Base-by-base conservation (phyloP, 495 filamentous ascomycete species). In the Aspergillus nidulans region DNA sequence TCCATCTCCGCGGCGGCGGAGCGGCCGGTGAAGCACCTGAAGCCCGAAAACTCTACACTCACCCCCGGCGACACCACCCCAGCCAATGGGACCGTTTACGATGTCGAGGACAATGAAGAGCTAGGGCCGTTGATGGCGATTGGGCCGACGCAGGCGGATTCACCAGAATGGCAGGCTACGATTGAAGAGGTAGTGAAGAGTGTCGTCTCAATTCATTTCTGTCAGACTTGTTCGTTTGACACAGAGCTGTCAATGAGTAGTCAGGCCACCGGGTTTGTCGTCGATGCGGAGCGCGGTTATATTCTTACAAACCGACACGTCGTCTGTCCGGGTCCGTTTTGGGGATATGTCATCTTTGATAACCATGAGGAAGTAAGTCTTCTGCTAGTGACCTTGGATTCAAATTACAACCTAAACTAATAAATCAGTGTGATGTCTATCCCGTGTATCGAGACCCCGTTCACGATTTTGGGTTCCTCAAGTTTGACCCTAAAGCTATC, bases 401-500 rank as follows among this genome's bases (percentile, higher is more conserved):
- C 28, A 12, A 24, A 15, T 12, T 30, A 3, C 10, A 3, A 39
- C 18, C 30, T 38, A 32, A 25, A 6, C 34, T 15, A 24, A 21
- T 20, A 43, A 45, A 51, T 53, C 57, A 97, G 81, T 95, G 91
- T 52, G 94, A 97, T 66, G 92, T 95, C 55, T 88, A 89, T 67
- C 94, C 94, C n/a, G 90, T 99, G 36, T 99, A 99, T 69, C 89
- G 94, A 63, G 94, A 99, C 64, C 94, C 94, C 43, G 91, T 99
- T 30, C 94, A 99, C 73, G 94, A 99, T 71, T 99, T 99, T 61
- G 94, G 94, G 49, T 90, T 99, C 60, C 83, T 99, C 34, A 84
- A 94, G 53, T 99, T 97, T 74, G 87, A 97, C 62, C 94, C 95
- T 28, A 89, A 89, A 64, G 85, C 86, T 4, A 96, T 99, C 69